These are phyloP conservation scores for Pseudocercospora eumusae DNA, from an alignment of 2,329 filamentous ascomycete species.

Conservation along the genomic window DNA sequence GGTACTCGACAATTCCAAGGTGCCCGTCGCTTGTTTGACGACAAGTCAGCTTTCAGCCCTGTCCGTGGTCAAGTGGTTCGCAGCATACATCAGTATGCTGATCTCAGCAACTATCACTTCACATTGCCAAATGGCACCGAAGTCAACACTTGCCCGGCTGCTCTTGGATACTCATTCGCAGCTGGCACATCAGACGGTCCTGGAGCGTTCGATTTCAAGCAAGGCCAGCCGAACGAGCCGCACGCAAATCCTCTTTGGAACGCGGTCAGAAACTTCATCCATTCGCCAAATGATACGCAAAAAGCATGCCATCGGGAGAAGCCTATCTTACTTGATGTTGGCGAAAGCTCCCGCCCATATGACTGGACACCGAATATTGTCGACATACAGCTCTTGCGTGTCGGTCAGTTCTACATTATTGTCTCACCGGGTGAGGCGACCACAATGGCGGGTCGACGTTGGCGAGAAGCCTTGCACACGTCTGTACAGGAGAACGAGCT, in stretches of 20 bases:
- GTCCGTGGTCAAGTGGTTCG: slow-evolving; percentile 68
- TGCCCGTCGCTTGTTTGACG: slow-evolving; percentile 61
- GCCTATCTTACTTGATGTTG: slow-evolving; percentile 84
- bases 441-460: slow-evolving; percentile 87
- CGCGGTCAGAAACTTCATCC: slow-evolving; percentile 71
- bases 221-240: slow-evolving; percentile 74
- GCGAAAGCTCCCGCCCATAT: slow-evolving; percentile 76
- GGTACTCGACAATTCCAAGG: slow-evolving; percentile 69
- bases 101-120: slow-evolving; percentile 77
- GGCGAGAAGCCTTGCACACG: slow-evolving; percentile 71
- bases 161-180: slow-evolving; percentile 88
- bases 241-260: slow-evolving; percentile 77
- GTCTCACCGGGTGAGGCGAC: slow-evolving; percentile 85
- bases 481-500: slow-evolving; percentile 33
- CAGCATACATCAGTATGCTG: slow-evolving; percentile 80
- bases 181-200: slow-evolving; percentile 91
- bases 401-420: slow-evolving; percentile 81
- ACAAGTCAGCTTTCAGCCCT: slow-evolving; percentile 46
- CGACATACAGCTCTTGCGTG: slow-evolving; percentile 80
- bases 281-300: slow-evolving; percentile 69
- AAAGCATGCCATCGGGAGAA: slow-evolving; percentile 76
- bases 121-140: slow-evolving; percentile 68
- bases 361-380: slow-evolving; percentile 89
- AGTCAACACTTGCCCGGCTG: slow-evolving; percentile 78
- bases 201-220: slow-evolving; percentile 89